These are phyloP conservation scores for Mucor saturninus DNA, from an alignment of 371 early-diverging fungal genomes.

Conservation along the genomic window DNA sequence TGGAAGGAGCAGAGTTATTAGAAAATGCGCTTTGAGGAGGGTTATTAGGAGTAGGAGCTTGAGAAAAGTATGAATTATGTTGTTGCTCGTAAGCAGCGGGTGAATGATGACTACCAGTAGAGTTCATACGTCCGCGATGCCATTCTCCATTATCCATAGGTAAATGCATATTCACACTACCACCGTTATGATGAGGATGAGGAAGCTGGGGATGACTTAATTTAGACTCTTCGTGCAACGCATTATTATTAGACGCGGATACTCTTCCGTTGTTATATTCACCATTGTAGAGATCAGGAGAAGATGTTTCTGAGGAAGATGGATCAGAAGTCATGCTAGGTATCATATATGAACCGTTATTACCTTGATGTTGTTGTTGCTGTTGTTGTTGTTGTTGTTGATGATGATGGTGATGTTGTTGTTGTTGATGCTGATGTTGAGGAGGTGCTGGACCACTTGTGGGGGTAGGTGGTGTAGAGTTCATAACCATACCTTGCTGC, in stretches of 20 bases:
- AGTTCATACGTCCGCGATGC: constrained; percentile 28
- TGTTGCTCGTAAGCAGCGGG: constrained; percentile 24
- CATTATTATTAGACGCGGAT: not conserved
- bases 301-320: constrained; percentile 46
- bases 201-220: constrained; percentile 10
- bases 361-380: constrained; percentile 7
- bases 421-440: constrained; percentile 9
- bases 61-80: constrained; percentile 31
- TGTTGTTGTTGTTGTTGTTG: constrained; percentile 5
- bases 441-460: constrained; percentile 23
- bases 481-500: constrained; percentile 23
- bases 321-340: constrained; percentile 42
- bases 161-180: constrained; percentile 19
- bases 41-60: constrained; percentile 11
- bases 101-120: constrained; percentile 19
- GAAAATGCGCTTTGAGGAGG: constrained; percentile 13
- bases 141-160: constrained; percentile 23
- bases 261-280: constrained; percentile 18
- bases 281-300: constrained; percentile 40
- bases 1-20: constrained; percentile 19
- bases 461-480: constrained; percentile 25
- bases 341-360: constrained; percentile 29
- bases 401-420: constrained; percentile 10
- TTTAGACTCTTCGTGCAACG: constrained; percentile 20
- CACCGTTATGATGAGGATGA: constrained; percentile 13